These are phyloP conservation scores for Oryza glaberrima DNA, from an alignment of 176 grass and related monocot species.

Conservation along the genomic window DNA sequence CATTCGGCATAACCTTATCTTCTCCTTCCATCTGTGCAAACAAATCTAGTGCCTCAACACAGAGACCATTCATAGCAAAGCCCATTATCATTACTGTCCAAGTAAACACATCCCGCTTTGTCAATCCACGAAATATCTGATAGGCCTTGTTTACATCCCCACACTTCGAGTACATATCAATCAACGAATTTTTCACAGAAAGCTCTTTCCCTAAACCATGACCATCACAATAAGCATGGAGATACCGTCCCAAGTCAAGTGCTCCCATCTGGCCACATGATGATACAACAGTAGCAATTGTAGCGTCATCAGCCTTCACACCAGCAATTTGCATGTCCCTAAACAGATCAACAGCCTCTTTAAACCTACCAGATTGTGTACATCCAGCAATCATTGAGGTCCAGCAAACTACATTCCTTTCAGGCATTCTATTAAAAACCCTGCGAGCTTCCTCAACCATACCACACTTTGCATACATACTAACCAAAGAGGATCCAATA, in stretches of 20 bases:
- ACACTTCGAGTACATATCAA: constrained; percentile 96
- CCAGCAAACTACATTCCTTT: constrained; percentile 84
- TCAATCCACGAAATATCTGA: constrained; percentile 65
- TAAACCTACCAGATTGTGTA: constrained; percentile 66
- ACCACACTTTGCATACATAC: constrained; percentile 86
- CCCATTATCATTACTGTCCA: constrained; percentile 94
- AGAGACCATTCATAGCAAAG: constrained; percentile 75
- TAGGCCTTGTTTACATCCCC: constrained; percentile 81
- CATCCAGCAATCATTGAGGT: constrained; percentile 86
- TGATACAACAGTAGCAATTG: constrained; percentile 83
- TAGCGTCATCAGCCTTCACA: constrained; percentile 68
- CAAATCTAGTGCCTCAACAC: constrained; percentile 73
- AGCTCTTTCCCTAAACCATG: constrained; percentile 63
- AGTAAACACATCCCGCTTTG: constrained; percentile 67
- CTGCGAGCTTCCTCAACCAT: constrained; percentile 59
- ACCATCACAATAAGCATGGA: constrained; percentile 78
- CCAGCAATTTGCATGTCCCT: constrained; percentile 75
- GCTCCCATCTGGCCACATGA: constrained; percentile 82
- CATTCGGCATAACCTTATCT: constrained; percentile 65
- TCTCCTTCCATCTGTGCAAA: constrained; percentile 87
- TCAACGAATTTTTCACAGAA: constrained; percentile 76
- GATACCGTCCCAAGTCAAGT: constrained; percentile 66
- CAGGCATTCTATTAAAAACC: constrained; percentile 68
- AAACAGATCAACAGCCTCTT: constrained; percentile 70
- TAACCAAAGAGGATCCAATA: constrained; percentile 76